Evolutionary conservation across 2,329 filamentous ascomycete species (phyloP), one percentile per base, ranked within the genome.

Genomic region (Scedosporium boydii): DNA sequence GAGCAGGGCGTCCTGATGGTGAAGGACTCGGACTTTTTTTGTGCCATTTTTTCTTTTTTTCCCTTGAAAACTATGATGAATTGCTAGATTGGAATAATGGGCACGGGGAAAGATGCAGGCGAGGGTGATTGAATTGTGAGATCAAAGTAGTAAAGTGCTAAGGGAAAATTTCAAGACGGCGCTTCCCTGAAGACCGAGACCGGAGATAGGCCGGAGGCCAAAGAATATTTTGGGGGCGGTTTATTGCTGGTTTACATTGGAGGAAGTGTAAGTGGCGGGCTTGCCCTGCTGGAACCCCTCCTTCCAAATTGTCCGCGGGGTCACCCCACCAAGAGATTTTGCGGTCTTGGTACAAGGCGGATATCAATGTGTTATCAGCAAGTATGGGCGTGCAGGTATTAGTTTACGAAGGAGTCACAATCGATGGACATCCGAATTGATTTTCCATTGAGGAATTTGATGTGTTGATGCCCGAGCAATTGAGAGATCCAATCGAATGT

Each of bases 1-100:
- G 93, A 98, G 79, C 91, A 96, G 67, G 93, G 93, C 65, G 91
- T 91, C 77, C 83, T 86, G 80, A 92, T 90, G 68, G 82, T 78
- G 75, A 89, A 88, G 62, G 84, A 85, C 71, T 86, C 82, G 77
- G 81, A 81, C n/a, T 38, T 38, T 38, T 38, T 38, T 38, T 21
- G 61, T 12, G 44, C 27, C 57, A 46, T 63, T 41, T 51, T 26
- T 23, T n/a, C 2, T 26, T 59, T 7, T 29, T 29, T 29, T 7
- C 7, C 7, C 7, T 29, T 1, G 29, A 34, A 34, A 2, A 34
- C 29, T 34, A 9, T 34, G 29, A 7, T 34, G 12, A 26, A 4
- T 21, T 53, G n/a, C 10, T 23, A 23, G 23, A 12, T 14, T 23
- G 21, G 18, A 14, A 16, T 23, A 16, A 55, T 55, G 21, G 51